phyloP scores from a whole-genome alignment of 2,329 filamentous ascomycete species.

The Claviceps capensis region DNA sequence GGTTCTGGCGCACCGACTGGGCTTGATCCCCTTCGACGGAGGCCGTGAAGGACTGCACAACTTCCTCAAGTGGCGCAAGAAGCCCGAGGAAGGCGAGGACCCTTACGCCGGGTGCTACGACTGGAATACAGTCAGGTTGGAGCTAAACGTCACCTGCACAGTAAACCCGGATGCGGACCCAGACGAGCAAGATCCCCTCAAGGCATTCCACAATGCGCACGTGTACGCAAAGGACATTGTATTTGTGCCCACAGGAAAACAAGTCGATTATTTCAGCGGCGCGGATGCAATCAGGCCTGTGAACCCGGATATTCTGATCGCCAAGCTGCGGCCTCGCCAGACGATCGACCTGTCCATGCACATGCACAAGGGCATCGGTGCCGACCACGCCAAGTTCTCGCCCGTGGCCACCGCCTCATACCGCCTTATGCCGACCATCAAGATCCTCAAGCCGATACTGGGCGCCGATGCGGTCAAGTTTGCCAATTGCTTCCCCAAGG shows the following conservation, averaged over 20 bases:
- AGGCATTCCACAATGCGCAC: slow-evolving; percentile 75
- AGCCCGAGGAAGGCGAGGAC: slow-evolving; percentile 49
- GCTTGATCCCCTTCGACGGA: slow-evolving; percentile 79
- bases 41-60: slow-evolving; percentile 59
- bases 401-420: slow-evolving; percentile 93
- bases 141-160: slow-evolving; percentile 66
- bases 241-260: slow-evolving; percentile 63
- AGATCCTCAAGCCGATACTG: slow-evolving; percentile 69
- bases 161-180: slow-evolving; percentile 59
- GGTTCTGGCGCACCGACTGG: slow-evolving; percentile 79
- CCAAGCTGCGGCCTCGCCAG: slow-evolving; percentile 86
- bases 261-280: slow-evolving; percentile 54
- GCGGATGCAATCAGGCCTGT: slow-evolving; percentile 57
- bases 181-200: slow-evolving; percentile 65
- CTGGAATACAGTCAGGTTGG: slow-evolving; percentile 75
- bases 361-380: slow-evolving; percentile 86
- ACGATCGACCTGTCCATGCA: slow-evolving; percentile 77
- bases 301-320: slow-evolving; percentile 86
- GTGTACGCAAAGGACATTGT: slow-evolving; percentile 67
- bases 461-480: slow-evolving; percentile 85
- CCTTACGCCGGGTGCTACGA: slow-evolving; percentile 51
- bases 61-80: slow-evolving; percentile 72
- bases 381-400: slow-evolving; percentile 94
- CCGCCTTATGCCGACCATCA: slow-evolving; percentile 76
- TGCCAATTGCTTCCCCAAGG: slow-evolving; percentile 71